Base-by-base conservation (phyloP, 2,329 filamentous ascomycete species). In the Pyricularia sp. region DNA sequence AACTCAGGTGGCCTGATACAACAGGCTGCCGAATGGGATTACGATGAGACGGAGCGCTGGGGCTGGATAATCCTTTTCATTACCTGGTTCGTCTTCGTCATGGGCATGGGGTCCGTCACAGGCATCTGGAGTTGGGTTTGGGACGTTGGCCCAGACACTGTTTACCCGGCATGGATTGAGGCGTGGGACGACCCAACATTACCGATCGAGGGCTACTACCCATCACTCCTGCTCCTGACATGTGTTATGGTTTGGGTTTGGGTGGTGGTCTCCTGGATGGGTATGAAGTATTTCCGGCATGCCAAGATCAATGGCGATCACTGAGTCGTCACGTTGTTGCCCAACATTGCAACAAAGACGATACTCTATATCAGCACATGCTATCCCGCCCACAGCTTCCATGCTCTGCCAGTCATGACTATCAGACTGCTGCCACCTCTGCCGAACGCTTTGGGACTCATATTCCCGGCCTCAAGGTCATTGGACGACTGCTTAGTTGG, bases 221-320 rank as follows among this genome's bases (percentile, higher is more conserved):
- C 95, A 28, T 93, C 94, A 12, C 81, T 99, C 75, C 92, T 98
- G 72, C 95, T 98, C 70, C 82, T 98, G 73, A 97, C 94, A 3
- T 90, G 90, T 65, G 92, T 99, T 31, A 97, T 99, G 92, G 93
- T 94, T 23, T 99, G 95, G 95, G 93, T 98, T 6, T 99, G 95
- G 95, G 95, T 98, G 23, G 88, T 97, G 14, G 90, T 96, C 69
- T 95, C 96, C 12, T 99, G 95, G 95, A 90, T 98, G 66, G 95
- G 95, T 28, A 98, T 99, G 94, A 99, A 99, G 78, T 98, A 98
- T 79, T 99, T 99, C 77, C 89, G 94, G 73, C 95, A 99, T 83
- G 94, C 95, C 42, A 97, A 97, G 81, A 96, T 98, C 70, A 87
- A 82, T 69, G 85, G 85, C 36, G 86, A 88, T 76, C 42, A 30